A percentile compares a stretch with the other conserved stretches of the same genome.
These are phyloP conservation scores for Fusarium siculi DNA, from an alignment of 2,329 filamentous ascomycete genomes.

Conservation along the genomic window DNA sequence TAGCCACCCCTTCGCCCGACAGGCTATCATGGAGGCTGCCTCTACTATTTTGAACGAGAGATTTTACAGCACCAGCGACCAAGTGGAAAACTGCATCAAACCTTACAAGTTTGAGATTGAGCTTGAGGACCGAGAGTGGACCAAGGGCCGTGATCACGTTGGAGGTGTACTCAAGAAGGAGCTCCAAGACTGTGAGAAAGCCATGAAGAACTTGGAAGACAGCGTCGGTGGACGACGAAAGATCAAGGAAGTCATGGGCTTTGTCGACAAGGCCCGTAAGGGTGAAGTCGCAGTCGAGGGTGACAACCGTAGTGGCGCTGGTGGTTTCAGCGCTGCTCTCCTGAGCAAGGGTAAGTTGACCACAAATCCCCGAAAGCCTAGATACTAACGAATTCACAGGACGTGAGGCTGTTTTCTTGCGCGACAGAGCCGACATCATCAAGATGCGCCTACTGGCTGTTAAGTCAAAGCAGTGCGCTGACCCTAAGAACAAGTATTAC, in stretches of 20 bases:
- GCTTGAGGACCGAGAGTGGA: constrained; percentile 90
- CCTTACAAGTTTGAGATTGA: constrained; percentile 99
- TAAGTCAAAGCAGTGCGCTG: constrained; percentile 89
- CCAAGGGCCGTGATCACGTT: constrained; percentile 84
- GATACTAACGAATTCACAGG: constrained; percentile 62
- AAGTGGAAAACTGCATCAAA: constrained; percentile 99
- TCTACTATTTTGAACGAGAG: constrained; percentile 91
- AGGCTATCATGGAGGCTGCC: constrained; percentile 92
- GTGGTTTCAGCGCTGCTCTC: constrained; percentile 90
- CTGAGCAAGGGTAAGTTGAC: constrained; percentile 76
- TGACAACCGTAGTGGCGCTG: constrained; percentile 84
- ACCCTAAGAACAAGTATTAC: constrained; percentile 90
- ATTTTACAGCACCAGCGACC: constrained; percentile 96
- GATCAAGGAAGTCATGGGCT: constrained; percentile 87
- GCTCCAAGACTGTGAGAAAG: constrained; percentile 82
- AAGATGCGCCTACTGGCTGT: constrained; percentile 89
- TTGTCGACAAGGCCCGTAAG: constrained; percentile 89
- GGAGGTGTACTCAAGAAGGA: constrained; percentile 86
- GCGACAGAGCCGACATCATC: constrained; percentile 88
- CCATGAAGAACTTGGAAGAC: constrained; percentile 79
- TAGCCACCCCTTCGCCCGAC: constrained; percentile 88
- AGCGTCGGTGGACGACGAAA: constrained; percentile 84
- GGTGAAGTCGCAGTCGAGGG: constrained; percentile 88
- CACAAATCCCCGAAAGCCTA: background rate
- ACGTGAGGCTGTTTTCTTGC: constrained; percentile 92